These are phyloP conservation scores for Cyberlindnera euphorbiae DNA, from an alignment of 805 yeast genomes.

Conservation along the genomic window DNA sequence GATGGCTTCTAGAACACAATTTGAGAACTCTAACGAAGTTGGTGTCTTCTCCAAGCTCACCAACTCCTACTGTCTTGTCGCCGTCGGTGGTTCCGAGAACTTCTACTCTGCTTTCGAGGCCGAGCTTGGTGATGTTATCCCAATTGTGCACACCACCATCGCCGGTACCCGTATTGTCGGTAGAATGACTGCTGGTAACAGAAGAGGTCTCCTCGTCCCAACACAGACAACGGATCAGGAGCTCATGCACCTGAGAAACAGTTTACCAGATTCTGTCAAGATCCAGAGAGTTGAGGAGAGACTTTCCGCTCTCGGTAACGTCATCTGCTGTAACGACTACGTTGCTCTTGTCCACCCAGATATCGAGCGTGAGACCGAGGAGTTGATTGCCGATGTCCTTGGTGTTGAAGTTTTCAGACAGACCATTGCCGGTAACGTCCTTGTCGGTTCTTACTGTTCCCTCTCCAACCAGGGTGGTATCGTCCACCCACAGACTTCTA, in stretches of 20 bases:
- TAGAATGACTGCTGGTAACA: slow-evolving; percentile 96
- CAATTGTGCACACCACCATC: slow-evolving; percentile 94
- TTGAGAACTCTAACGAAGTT: slow-evolving; percentile 84
- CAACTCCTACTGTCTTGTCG: slow-evolving; percentile 92
- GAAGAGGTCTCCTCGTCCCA: slow-evolving; percentile 95
- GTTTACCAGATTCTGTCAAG: slow-evolving; percentile 90
- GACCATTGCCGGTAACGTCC: slow-evolving; percentile 96
- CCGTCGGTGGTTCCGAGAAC: slow-evolving; percentile 92
- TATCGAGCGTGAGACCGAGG: slow-evolving; percentile 98
- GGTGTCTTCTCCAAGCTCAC: slow-evolving; percentile 95
- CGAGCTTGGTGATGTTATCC: slow-evolving; percentile 92
- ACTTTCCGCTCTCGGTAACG: slow-evolving; percentile 94
- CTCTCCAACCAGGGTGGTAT: slow-evolving; percentile 96
- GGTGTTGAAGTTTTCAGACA: slow-evolving; percentile 99
- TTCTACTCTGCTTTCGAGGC: slow-evolving; percentile 95
- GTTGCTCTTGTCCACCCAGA: slow-evolving; percentile 99
- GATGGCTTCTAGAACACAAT: slow-evolving; percentile 72
- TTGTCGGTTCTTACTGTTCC: slow-evolving; percentile 95
- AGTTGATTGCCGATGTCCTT: slow-evolving; percentile 92
- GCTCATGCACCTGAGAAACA: slow-evolving; percentile 92
- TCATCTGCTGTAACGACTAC: slow-evolving; percentile 96
- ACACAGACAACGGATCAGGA: slow-evolving; percentile 98
- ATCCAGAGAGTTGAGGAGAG: slow-evolving; percentile 98
- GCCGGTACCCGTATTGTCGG: slow-evolving; percentile 98
- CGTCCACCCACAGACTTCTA: slow-evolving; percentile 95